These are phyloP conservation scores for Agrocybe praecox DNA, from an alignment of 768 basidiomycete species.

Conservation along the genomic window DNA sequence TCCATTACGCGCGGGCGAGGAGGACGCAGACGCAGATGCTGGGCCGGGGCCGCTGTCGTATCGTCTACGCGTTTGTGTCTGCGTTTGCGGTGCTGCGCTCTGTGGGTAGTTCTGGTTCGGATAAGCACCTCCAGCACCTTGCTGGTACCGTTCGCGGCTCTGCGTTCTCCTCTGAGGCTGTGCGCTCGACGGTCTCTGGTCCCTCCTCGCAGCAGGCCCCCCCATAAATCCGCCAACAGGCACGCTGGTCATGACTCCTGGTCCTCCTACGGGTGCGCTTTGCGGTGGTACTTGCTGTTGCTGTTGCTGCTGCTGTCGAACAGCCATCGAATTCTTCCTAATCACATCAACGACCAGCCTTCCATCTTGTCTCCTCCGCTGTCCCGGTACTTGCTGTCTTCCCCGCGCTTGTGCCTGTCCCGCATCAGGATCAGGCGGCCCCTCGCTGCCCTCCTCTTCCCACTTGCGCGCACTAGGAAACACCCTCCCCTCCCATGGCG, in stretches of 20 bases:
- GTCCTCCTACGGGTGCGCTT: not conserved
- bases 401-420: not conserved
- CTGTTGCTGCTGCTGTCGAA: not conserved
- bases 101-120: too few relatives aligned
- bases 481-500: slow-evolving; percentile 27
- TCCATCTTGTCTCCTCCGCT: slow-evolving; percentile 30
- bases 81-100: too few relatives aligned
- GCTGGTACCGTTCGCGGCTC: not conserved
- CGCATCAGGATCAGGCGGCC: too few relatives aligned
- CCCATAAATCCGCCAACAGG: not conserved
- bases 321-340: slow-evolving; percentile 46
- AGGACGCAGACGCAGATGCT: too few relatives aligned
- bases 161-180: not conserved
- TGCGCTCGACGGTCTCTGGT: too few relatives aligned
- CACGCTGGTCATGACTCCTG: not conserved
- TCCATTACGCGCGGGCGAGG: too few relatives aligned
- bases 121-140: too few relatives aligned
- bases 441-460: not conserved
- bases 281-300: too few relatives aligned
- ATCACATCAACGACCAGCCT: slow-evolving; percentile 55
- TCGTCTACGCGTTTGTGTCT: too few relatives aligned
- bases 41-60: too few relatives aligned
- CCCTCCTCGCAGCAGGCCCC: not conserved
- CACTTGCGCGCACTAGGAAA: slow-evolving; percentile 21
- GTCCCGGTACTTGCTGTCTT: slow-evolving; percentile 23